Conservation (phyloP, 2,329 filamentous ascomycete genomes). For the Neodidymelliopsis sp. region DNA sequence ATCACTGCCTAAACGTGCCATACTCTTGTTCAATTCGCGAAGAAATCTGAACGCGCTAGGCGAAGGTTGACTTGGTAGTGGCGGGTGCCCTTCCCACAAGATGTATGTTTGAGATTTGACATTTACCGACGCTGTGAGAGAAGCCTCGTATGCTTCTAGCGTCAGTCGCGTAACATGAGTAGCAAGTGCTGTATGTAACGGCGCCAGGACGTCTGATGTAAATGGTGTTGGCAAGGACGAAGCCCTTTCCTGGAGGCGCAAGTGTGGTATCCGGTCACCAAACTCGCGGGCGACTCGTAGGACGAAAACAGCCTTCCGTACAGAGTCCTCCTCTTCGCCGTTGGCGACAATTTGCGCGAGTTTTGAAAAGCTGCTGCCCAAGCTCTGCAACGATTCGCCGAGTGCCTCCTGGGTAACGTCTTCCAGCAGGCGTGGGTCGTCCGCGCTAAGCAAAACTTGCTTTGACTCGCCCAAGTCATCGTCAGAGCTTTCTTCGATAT, state of each 20-base stretch:
- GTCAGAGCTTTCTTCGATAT: conserved; percentile 73
- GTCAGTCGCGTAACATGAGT: conserved; percentile 59
- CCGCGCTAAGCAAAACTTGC: conserved; percentile 72
- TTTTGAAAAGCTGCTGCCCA: conserved; percentile 63
- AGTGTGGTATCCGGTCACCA: conserved; percentile 59
- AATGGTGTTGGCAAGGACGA: conserved; percentile 38
- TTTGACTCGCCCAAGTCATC: conserved; percentile 74
- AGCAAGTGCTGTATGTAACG: conserved; percentile 70
- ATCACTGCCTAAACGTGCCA: conserved; percentile 76
- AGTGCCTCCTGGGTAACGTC: conserved; percentile 66
- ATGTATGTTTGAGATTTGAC: conserved; percentile 66
- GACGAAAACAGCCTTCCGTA: conserved; percentile 66
- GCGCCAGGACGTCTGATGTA: conserved; percentile 64
- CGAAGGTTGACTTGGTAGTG: conserved; percentile 80
- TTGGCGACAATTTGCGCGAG: conserved; percentile 62
- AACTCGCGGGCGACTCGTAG: conserved; percentile 79
- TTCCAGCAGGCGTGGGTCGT: conserved; percentile 72
- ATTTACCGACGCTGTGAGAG: conserved; percentile 54
- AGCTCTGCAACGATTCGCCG: conserved; percentile 62
- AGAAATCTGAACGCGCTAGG: conserved; percentile 76
- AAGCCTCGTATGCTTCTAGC: conserved; percentile 53
- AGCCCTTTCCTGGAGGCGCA: conserved; percentile 43
- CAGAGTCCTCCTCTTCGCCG: conserved; percentile 54
- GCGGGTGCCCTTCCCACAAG: conserved; percentile 82
- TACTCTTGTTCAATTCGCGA: conserved; percentile 67